Evolutionary conservation across 164 flowering plant genomes (phyloP).

Genomic region (Tetrastigma voinierianum): DNA sequence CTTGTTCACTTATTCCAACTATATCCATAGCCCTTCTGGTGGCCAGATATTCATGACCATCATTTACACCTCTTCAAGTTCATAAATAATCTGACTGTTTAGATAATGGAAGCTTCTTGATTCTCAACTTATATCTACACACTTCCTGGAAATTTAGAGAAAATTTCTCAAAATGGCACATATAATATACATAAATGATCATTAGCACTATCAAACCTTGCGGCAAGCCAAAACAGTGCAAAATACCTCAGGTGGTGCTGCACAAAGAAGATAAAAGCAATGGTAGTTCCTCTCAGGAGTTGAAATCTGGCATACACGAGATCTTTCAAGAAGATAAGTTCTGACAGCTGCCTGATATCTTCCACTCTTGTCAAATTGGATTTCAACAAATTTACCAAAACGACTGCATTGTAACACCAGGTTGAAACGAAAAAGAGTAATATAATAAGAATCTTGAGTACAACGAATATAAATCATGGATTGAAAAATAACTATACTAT

Average conservation of each 20-base stretch:
- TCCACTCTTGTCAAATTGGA: conserved; percentile 27
- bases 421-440: background rate
- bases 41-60: conserved; percentile 23
- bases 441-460: background rate
- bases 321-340: conserved; percentile 18
- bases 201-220: no score
- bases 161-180: background rate
- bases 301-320: conserved; percentile 27
- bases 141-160: conserved; percentile 7
- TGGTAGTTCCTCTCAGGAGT: conserved; percentile 26
- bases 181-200: background rate
- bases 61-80: conserved; percentile 23
- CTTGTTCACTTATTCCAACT: conserved; percentile 24
- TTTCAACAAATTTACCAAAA: conserved; percentile 27
- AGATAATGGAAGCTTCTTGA: conserved; percentile 22
- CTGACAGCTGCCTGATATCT: conserved; percentile 23
- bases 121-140: conserved; percentile 19
- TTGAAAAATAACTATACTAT: no score
- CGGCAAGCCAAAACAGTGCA: background rate
- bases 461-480: no score
- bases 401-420: conserved; percentile 15
- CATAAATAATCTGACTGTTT: conserved; percentile 23
- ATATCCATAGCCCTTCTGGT: conserved; percentile 27
- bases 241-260: conserved; percentile 24
- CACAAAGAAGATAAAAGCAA: conserved; percentile 26